Percentiles rank a stretch among this genome's conserved stretches.
Conservation (phyloP, 768 basidiomycete species). For the Cystofilobasidium capitatum region DNA sequence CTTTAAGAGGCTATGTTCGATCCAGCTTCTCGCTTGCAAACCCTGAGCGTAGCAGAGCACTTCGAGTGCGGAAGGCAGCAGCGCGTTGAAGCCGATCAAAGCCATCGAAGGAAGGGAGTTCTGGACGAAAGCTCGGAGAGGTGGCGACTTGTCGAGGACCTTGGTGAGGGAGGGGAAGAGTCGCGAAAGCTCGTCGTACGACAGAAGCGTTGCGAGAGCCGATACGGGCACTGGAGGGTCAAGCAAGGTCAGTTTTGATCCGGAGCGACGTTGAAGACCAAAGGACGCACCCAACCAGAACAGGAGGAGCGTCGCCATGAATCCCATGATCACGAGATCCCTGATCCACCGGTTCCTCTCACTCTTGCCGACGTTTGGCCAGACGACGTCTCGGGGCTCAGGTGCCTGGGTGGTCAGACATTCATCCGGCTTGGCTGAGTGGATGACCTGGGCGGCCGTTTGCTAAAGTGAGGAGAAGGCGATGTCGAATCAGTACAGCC, state of each 20-base stretch:
- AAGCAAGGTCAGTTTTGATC: background rate
- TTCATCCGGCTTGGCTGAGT: slow-evolving; percentile 58
- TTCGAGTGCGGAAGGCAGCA: slow-evolving; percentile 80
- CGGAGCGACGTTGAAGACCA: background rate
- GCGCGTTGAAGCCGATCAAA: slow-evolving; percentile 78
- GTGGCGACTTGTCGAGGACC: slow-evolving; percentile 60
- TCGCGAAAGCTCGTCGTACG: slow-evolving; percentile 88
- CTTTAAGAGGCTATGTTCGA: slow-evolving; percentile 82
- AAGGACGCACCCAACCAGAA: slow-evolving; percentile 57
- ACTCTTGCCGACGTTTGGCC: slow-evolving; percentile 75
- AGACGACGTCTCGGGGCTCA: slow-evolving; percentile 50
- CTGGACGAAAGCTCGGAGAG: slow-evolving; percentile 74
- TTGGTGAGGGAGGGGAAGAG: slow-evolving; percentile 73
- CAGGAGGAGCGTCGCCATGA: slow-evolving; percentile 66
- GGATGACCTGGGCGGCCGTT: slow-evolving; percentile 76
- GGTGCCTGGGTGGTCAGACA: slow-evolving; percentile 48
- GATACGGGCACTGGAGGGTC: slow-evolving; percentile 63
- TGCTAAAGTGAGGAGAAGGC: slow-evolving; percentile 46
- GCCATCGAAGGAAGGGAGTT: slow-evolving; percentile 87
- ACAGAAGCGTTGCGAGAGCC: slow-evolving; percentile 72
- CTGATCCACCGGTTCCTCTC: slow-evolving; percentile 53
- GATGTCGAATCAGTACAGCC: background rate
- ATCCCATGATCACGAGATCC: slow-evolving; percentile 57
- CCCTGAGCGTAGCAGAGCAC: slow-evolving; percentile 85
- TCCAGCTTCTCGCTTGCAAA: slow-evolving; percentile 76